Evolutionary conservation across 139 green algal species (phyloP).

Genomic region (Coelastrella sp.): DNA sequence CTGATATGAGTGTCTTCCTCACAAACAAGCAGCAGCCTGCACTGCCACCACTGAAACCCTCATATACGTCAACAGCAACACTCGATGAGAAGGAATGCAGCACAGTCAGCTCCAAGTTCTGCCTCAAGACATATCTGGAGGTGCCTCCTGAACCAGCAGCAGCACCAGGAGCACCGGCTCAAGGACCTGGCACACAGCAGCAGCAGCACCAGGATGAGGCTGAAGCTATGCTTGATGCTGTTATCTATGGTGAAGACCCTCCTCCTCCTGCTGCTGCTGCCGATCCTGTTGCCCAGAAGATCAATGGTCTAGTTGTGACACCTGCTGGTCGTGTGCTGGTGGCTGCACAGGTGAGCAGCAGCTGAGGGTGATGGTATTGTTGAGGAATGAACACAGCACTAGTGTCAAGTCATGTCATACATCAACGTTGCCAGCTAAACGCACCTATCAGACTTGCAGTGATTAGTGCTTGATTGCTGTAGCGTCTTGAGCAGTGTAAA

Average conservation of each 20-base stretch:
- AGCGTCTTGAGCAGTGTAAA: too few species aligned
- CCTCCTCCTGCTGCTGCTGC: background rate
- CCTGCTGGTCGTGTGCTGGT: slow-evolving; percentile 30
- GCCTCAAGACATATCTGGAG: background rate
- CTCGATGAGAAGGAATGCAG: background rate
- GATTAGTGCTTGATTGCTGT: too few species aligned
- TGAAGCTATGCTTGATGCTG: slow-evolving; percentile 18
- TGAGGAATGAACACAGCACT: too few species aligned
- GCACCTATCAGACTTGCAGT: too few species aligned
- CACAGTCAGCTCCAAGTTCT: background rate
- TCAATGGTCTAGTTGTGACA: slow-evolving; percentile 32
- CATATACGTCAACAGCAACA: background rate
- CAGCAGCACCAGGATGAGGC: slow-evolving; percentile 24
- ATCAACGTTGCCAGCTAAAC: too few species aligned
- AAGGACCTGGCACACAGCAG: background rate
- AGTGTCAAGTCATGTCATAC: too few species aligned
- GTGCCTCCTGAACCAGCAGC: slow-evolving; percentile 5
- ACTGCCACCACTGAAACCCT: background rate
- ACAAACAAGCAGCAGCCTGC: background rate
- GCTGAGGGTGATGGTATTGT: too few species aligned
- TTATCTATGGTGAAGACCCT: background rate
- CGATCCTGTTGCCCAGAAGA: background rate
- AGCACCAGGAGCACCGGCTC: background rate
- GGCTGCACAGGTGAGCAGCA: slow-evolving; percentile 14
- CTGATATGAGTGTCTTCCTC: slow-evolving; percentile 23